A percentile compares a stretch with the other conserved stretches of the same genome.
Conservation (phyloP, 768 basidiomycete genomes). For the Serendipita sp. region DNA sequence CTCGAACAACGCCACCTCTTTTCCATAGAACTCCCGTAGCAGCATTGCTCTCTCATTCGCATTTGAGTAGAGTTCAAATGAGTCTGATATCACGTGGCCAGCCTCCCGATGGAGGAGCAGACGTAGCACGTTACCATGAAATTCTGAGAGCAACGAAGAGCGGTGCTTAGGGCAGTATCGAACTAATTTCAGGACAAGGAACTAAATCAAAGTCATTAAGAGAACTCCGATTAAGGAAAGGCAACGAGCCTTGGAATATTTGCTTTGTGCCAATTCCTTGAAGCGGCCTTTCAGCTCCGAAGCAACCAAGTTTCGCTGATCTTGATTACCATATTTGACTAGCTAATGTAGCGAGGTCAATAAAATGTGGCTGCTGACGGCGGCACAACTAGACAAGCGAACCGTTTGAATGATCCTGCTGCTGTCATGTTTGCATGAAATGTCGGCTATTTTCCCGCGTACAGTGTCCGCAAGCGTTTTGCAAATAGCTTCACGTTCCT, state of each 20-base stretch:
- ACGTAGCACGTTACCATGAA: conserved; percentile 58
- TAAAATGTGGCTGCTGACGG: background rate
- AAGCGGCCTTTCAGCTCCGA: conserved; percentile 69
- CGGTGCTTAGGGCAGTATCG: conserved; percentile 59
- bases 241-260: conserved; percentile 67
- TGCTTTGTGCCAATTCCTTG: conserved; percentile 62
- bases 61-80: conserved; percentile 77
- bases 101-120: conserved; percentile 78
- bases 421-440: conserved; percentile 84
- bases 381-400: background rate
- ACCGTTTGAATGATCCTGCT: conserved; percentile 66
- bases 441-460: conserved; percentile 68
- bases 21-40: conserved; percentile 79
- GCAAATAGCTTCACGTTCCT: conserved; percentile 63
- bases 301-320: conserved; percentile 67
- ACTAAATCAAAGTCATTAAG: conserved; percentile 27
- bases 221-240: background rate
- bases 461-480: conserved; percentile 59
- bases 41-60: conserved; percentile 70
- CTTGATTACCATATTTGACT: conserved; percentile 64
- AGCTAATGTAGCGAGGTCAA: conserved; percentile 22
- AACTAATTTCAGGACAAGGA: conserved; percentile 67
- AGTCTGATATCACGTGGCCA: conserved; percentile 66
- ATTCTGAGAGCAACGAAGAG: conserved; percentile 57
- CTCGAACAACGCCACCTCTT: conserved; percentile 62